Base-by-base conservation (phyloP, 345 rosid genomes). In the Salix suchowensis region DNA sequence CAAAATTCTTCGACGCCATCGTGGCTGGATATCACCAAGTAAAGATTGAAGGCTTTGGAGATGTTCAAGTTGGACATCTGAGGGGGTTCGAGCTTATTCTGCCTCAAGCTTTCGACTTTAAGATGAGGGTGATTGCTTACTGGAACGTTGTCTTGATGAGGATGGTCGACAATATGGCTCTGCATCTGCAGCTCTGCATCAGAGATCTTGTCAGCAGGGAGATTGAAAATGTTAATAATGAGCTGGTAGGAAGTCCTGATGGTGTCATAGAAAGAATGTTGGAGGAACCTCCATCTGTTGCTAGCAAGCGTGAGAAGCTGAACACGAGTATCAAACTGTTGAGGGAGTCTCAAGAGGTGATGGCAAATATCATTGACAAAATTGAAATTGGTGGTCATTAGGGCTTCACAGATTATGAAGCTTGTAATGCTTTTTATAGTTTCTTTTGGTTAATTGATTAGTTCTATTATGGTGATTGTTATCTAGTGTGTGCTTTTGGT, bases 141-240 rank as follows among this genome's bases (percentile, higher is more conserved):
- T 82, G 86, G 86, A 80, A 76, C 80, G 34, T 78, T 3, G 85
- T 82, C 7, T 39, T 77, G 37, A 72, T 74, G 75, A 80, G 85
- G 77, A 24, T 82, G 39, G 82, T 82, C 0, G 88, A 85, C 61
- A 42, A 73, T 0, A 76, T 76, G 75, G 84, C 81, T 0, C 62
- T 82, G 54, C 82, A 78, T 68, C 14, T 85, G 65, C 76, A 44
- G 55, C 65, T 55, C 5, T 23, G 19, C 30, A 58, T 83, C 6
- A 55, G 62, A 62, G 73, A 42, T 5, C 75, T 85, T 1, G 79
- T 83, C 16, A 71, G 71, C 62, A 67, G 67, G 15, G 84, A 82
- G 24, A 44, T 85, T 73, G 84, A 80, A 34, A 12, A 0, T 1
- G 30, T 76, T 28, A 55, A 61, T 4, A 55, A 61, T 6, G 86